phyloP scores from a whole-genome alignment of 2,329 filamentous ascomycete species.

The Leptosphaerulina australis region DNA sequence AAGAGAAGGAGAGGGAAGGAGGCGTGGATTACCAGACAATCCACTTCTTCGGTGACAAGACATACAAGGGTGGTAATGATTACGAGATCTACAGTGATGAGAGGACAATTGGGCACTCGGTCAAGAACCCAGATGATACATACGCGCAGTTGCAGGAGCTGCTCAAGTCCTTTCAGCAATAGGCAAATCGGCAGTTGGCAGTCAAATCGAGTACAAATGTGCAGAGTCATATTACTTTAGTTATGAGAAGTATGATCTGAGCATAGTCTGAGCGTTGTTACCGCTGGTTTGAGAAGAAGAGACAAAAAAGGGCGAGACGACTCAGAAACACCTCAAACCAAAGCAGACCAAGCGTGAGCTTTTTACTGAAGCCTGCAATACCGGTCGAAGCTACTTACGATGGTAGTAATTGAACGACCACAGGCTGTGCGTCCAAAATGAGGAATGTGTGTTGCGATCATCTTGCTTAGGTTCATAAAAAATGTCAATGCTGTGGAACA shows the following conservation, averaged over 20 bases:
- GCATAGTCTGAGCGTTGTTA: neutral
- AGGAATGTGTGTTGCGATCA: too few relatives aligned
- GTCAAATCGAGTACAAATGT: neutral
- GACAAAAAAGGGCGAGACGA: too few relatives aligned
- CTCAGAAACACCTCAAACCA: too few relatives aligned
- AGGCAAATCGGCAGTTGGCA: slow-evolving; percentile 2
- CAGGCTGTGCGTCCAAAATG: too few relatives aligned
- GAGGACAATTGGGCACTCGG: slow-evolving; percentile 83
- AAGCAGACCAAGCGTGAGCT: too few relatives aligned
- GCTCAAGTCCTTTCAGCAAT: slow-evolving; percentile 57
- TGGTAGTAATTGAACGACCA: too few relatives aligned
- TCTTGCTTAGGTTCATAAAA: too few relatives aligned
- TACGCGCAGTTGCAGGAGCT: slow-evolving; percentile 78
- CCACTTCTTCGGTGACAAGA: slow-evolving; percentile 99
- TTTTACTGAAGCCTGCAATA: too few relatives aligned
- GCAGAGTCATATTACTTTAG: too few relatives aligned
- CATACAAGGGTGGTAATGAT: slow-evolving; percentile 87
- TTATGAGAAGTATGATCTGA: neutral
- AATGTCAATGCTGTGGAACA: too few relatives aligned
- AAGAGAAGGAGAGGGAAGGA: slow-evolving; percentile 69
- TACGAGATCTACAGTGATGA: slow-evolving; percentile 88
- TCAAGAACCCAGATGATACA: slow-evolving; percentile 82
- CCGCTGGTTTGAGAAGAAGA: too few relatives aligned
- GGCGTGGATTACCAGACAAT: slow-evolving; percentile 82
- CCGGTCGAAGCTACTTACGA: too few relatives aligned